Percentiles rank a stretch among this genome's conserved stretches.
Evolutionary conservation across 352 stramenopile species (phyloP).

Genomic region (Globisporangium canariense): DNA sequence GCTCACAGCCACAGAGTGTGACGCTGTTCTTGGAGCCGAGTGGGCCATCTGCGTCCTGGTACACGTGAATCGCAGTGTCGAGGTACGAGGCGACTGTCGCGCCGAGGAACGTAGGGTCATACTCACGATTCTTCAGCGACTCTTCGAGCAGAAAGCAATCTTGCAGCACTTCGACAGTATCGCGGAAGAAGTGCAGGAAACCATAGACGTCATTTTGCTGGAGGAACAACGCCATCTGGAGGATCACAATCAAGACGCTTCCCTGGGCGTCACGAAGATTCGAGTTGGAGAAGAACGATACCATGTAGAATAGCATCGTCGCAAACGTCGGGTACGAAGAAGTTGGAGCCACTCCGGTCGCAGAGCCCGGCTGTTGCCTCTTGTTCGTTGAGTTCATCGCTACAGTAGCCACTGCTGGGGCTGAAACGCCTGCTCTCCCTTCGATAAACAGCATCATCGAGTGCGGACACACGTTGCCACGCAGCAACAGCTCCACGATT

Average conservation of each 20-base stretch:
- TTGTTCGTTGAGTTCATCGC: not conserved
- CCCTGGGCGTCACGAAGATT: conserved; percentile 32
- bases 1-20: conserved; percentile 47
- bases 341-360: conserved; percentile 8
- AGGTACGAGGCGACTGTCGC: conserved; percentile 45
- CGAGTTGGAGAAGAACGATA: conserved; percentile 61
- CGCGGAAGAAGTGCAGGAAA: conserved; percentile 65
- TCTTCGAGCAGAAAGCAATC: conserved; percentile 60
- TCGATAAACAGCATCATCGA: conserved; percentile 62
- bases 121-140: conserved; percentile 31
- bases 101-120: conserved; percentile 17
- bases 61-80: conserved; percentile 59
- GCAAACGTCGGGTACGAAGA: conserved; percentile 45
- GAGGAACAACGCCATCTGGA: conserved; percentile 56
- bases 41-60: conserved; percentile 52
- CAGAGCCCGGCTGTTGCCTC: not conserved
- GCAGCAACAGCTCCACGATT: conserved; percentile 44
- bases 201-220: conserved; percentile 48
- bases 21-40: conserved; percentile 31
- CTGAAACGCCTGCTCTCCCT: not conserved
- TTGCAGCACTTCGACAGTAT: conserved; percentile 48
- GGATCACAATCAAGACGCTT: conserved; percentile 42
- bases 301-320: conserved; percentile 73
- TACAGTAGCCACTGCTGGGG: not conserved
- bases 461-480: conserved; percentile 47